Evolutionary conservation across 2,329 filamentous ascomycete genomes (phyloP), one percentile per base, ranked within the genome.

Genomic region (Hypoxylon sp.): DNA sequence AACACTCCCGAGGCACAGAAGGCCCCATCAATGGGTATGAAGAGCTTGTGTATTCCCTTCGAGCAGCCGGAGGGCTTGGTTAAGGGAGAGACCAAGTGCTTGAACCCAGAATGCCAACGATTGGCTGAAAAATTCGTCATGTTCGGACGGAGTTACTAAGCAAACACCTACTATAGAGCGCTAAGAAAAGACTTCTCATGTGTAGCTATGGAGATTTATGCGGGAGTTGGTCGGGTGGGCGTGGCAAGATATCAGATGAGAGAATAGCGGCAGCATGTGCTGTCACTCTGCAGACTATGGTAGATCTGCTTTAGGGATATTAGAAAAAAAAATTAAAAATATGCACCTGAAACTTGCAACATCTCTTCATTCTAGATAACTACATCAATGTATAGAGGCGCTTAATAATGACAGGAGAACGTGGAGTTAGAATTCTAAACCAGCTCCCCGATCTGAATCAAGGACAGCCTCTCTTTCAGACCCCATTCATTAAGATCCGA

Each of bases 101-200:
- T 95, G 75, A 98, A 93, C 86, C 95, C 95, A 46, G 91, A 95
- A 77, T 98, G 95, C 82, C 84, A 85, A 68, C 85, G 85, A 71
- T 82, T 89, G 55, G 95, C 95, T 17, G 89, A 95, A 85, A 88
- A 91, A 76, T 98, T 93, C 92, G 92, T 93, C 80, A 92, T 98
- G 90, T 98, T 98, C 81, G 95, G 95, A 76, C 87, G 92, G 82
- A 91, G 86, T 78, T 89, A 89, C 78, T 89, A 85, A 51, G 52
- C 11, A 24, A 11, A 24, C 21, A 27, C 2, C 24, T 57, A 31
- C 31, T 24, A 19, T 29, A 44, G 7, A 54, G 19, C 37, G 35
- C 37, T 39, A 47, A 57, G 53, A 24, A 47, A 59, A 35, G 13
- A 42, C 10, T 31, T 60, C 51, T 42, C 31, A 66, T 64, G 50